Evolutionary conservation across 805 yeast species (phyloP).

Genomic region (Teunomyces kruisii): DNA sequence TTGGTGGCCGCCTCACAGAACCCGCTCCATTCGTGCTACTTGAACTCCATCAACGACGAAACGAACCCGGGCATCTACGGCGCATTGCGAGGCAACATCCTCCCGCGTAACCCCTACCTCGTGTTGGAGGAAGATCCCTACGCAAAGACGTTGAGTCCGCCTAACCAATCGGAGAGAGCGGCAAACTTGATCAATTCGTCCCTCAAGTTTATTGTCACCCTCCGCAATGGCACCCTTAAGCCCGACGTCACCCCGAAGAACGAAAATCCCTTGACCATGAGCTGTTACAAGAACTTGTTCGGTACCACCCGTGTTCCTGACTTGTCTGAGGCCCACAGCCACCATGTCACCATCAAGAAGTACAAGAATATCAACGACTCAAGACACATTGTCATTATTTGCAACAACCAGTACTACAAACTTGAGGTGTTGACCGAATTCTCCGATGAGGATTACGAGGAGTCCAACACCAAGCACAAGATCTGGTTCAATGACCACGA

Average conservation of each 20-base stretch:
- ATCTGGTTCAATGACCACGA: constrained; percentile 58
- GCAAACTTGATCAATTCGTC: constrained; percentile 66
- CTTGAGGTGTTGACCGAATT: constrained; percentile 47
- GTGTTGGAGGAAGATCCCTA: constrained; percentile 75
- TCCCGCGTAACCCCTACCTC: constrained; percentile 78
- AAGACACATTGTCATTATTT: constrained; percentile 49
- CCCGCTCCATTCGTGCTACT: constrained; percentile 46
- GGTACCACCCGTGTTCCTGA: constrained; percentile 61
- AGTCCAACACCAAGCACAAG: constrained; percentile 24
- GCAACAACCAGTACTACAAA: constrained; percentile 50
- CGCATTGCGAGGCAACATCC: constrained; percentile 60
- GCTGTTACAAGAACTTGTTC: constrained; percentile 63
- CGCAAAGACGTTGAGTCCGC: constrained; percentile 52
- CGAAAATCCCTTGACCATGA: constrained; percentile 61
- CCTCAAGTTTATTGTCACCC: constrained; percentile 60
- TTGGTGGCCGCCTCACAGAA: constrained; percentile 46
- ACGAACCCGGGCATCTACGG: constrained; percentile 60
- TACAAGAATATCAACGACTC: constrained; percentile 33
- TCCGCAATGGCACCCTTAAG: constrained; percentile 52
- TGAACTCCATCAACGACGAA: constrained; percentile 52
- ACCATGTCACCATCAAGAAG: constrained; percentile 40
- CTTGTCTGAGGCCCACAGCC: constrained; percentile 15
- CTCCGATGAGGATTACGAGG: constrained; percentile 18
- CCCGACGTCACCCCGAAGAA: constrained; percentile 58
- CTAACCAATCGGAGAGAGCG: constrained; percentile 67